Percentiles rank a stretch among this genome's conserved stretches.
phyloP scores from a whole-genome alignment of 352 stramenopile species.

The Pseudoperonospora humuli region DNA sequence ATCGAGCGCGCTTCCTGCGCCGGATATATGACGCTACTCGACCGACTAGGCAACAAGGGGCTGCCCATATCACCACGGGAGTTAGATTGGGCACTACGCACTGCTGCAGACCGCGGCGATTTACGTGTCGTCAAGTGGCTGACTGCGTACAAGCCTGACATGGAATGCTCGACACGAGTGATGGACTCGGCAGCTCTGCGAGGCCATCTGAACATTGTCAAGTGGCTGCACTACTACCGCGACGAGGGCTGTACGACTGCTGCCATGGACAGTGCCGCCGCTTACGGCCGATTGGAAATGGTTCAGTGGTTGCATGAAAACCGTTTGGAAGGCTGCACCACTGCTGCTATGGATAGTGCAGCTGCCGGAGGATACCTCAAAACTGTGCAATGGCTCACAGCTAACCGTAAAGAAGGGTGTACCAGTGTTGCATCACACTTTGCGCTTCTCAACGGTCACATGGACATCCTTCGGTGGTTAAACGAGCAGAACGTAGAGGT shows the following conservation, averaged over 20 bases:
- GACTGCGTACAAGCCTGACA: constrained; percentile 42
- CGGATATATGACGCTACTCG: constrained; percentile 45
- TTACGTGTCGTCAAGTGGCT: constrained; percentile 57
- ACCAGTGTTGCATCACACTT: constrained; percentile 65
- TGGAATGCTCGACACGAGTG: constrained; percentile 49
- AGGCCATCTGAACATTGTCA: constrained; percentile 58
- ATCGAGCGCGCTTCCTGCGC: constrained; percentile 43
- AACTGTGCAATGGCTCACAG: constrained; percentile 54
- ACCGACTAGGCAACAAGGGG: constrained; percentile 34
- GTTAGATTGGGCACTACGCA: constrained; percentile 62
- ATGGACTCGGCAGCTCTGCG: constrained; percentile 75
- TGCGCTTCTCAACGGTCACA: constrained; percentile 57
- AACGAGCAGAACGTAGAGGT: constrained; percentile 35
- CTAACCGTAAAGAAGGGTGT: constrained; percentile 54
- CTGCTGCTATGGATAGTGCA: constrained; percentile 62
- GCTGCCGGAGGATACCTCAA: constrained; percentile 60
- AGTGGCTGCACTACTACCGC: constrained; percentile 63
- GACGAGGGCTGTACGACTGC: constrained; percentile 61
- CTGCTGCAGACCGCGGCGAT: constrained; percentile 60
- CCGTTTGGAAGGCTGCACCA: constrained; percentile 58
- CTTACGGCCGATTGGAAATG: constrained; percentile 56
- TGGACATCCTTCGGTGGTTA: constrained; percentile 56
- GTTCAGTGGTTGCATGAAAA: constrained; percentile 68
- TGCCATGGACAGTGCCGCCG: constrained; percentile 73
- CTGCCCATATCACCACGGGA: constrained; percentile 35